phyloP scores from a whole-genome alignment of 2,329 filamentous ascomycete genomes.

The Camillea tinctor region DNA sequence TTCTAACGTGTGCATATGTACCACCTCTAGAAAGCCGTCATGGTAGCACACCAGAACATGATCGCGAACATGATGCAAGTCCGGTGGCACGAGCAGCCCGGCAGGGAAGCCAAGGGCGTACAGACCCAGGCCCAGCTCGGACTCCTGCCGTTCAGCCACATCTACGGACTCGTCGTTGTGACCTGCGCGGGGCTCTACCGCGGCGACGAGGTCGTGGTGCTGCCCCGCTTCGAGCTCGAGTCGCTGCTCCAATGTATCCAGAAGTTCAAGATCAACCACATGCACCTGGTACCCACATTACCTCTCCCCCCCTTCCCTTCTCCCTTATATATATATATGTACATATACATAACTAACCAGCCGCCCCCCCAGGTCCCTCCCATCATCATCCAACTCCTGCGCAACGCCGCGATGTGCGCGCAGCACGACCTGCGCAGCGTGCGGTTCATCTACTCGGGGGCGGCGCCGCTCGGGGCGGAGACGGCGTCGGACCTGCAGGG shows the following conservation, averaged over 20 bases:
- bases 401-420: slow-evolving; percentile 57
- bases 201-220: slow-evolving; percentile 68
- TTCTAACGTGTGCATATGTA: not conserved
- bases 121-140: slow-evolving; percentile 50
- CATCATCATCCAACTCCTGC: slow-evolving; percentile 75
- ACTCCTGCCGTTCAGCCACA: slow-evolving; percentile 73
- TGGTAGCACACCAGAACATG: slow-evolving; percentile 73
- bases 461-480: slow-evolving; percentile 74
- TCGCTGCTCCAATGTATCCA: slow-evolving; percentile 62
- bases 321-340: not conserved
- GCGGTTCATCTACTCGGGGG: slow-evolving; percentile 66
- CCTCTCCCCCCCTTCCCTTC: not conserved
- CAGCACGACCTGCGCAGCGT: slow-evolving; percentile 74
- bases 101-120: slow-evolving; percentile 28
- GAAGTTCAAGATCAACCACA: slow-evolving; percentile 61
- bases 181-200: slow-evolving; percentile 64
- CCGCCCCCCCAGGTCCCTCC: slow-evolving; percentile 67
- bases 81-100: slow-evolving; percentile 38
- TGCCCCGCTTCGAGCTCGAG: slow-evolving; percentile 71
- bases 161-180: slow-evolving; percentile 72
- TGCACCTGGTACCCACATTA: slow-evolving; percentile 57
- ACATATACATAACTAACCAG: not conserved
- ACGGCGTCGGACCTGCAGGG: slow-evolving; percentile 56
- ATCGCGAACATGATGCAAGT: slow-evolving; percentile 72
- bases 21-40: slow-evolving; percentile 66